Evolutionary conservation across 2,329 filamentous ascomycete genomes (phyloP).

Genomic region (Epicoccum nigrum): DNA sequence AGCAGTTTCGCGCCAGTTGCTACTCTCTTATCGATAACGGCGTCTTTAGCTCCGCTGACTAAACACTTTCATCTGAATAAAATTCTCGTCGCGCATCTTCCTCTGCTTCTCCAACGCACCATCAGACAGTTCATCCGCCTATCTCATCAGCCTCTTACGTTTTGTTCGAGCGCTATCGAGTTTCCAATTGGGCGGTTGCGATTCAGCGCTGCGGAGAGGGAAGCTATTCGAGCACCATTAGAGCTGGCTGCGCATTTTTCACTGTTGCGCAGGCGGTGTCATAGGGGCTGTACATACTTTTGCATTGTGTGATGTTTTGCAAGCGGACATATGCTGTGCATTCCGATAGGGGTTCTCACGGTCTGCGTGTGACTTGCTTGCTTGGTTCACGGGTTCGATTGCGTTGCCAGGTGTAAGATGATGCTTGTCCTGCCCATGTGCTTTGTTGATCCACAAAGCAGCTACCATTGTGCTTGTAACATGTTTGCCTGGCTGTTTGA

Average conservation of each 20-base stretch:
- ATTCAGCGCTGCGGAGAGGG: slow-evolving; percentile 66
- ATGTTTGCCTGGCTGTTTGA: no score
- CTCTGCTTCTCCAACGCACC: slow-evolving; percentile 40
- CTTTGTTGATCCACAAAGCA: no score
- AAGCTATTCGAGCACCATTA: slow-evolving; percentile 67
- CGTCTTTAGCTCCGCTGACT: slow-evolving; percentile 12
- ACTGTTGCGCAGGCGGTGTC: slow-evolving; percentile 79
- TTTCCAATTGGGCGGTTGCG: slow-evolving; percentile 55
- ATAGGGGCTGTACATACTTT: slow-evolving; percentile 76
- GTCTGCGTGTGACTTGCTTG: no score
- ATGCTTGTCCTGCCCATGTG: no score
- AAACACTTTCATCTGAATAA: slow-evolving; percentile 17
- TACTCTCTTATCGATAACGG: slow-evolving; percentile 1
- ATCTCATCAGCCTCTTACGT: slow-evolving; percentile 48
- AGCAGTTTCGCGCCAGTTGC: no score
- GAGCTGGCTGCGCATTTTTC: slow-evolving; percentile 71
- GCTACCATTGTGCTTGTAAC: no score
- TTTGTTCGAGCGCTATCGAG: slow-evolving; percentile 45
- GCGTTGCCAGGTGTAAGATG: no score
- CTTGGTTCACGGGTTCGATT: no score
- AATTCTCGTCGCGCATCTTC: slow-evolving; percentile 23
- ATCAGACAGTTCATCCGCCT: slow-evolving; percentile 50
- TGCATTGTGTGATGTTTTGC: not conserved
- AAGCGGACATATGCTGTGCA: no score
- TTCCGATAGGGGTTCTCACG: no score